Evolutionary conservation across 768 basidiomycete species (phyloP).

Genomic region (Auricularia sp.): DNA sequence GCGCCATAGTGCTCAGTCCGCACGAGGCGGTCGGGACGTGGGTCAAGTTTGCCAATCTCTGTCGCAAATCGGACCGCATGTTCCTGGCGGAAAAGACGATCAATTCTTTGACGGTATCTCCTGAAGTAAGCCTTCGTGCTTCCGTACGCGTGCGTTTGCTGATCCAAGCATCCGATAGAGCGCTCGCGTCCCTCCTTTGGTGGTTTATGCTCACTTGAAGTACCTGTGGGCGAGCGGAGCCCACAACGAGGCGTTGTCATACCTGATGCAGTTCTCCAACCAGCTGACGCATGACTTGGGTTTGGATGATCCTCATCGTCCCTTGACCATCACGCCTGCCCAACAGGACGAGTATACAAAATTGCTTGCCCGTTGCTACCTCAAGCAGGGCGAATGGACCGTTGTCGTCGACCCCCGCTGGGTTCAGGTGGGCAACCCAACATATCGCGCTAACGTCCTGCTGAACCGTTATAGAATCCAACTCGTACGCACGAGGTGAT

Average conservation of each 20-base stretch:
- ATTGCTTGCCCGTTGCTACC: conserved; percentile 33
- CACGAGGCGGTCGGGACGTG: conserved; percentile 37
- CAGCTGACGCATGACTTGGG: conserved; percentile 19
- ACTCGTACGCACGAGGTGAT: conserved; percentile 26
- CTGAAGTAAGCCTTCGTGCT: background rate
- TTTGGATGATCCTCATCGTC: conserved; percentile 16
- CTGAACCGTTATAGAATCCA: conserved; percentile 19
- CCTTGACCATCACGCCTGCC: conserved; percentile 16
- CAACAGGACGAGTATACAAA: conserved; percentile 13
- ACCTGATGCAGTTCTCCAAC: conserved; percentile 27
- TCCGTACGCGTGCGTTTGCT: background rate
- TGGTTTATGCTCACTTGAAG: conserved; percentile 37
- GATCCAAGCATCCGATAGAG: background rate
- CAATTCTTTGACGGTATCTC: conserved; percentile 4
- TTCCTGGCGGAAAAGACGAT: conserved; percentile 37
- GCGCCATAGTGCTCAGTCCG: conserved; percentile 36
- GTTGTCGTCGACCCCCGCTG: background rate
- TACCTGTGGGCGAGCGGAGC: conserved; percentile 35
- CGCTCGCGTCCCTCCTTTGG: conserved; percentile 20
- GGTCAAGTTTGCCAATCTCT: conserved; percentile 42
- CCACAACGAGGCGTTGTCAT: conserved; percentile 24
- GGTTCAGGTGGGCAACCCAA: conserved; percentile 15
- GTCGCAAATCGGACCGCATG: conserved; percentile 36
- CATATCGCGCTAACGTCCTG: conserved; percentile 19
- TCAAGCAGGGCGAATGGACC: conserved; percentile 36